These are phyloP conservation scores for Lumnitzera racemosa DNA, from an alignment of 345 rosid species.

Conservation along the genomic window DNA sequence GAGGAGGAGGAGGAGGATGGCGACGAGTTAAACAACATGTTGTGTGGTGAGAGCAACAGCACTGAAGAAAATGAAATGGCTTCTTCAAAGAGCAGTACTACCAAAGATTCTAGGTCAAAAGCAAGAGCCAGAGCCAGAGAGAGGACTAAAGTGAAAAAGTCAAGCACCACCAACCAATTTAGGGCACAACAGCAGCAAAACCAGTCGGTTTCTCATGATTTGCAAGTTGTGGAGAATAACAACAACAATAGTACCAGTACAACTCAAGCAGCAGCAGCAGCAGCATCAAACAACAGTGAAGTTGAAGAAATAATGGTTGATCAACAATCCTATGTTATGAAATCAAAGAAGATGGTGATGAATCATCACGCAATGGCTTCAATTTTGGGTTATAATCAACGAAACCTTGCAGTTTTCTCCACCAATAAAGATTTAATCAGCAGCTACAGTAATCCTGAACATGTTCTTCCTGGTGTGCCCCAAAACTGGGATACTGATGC, in stretches of 20 bases:
- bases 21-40: background rate
- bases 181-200: background rate
- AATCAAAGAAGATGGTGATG: too few species aligned
- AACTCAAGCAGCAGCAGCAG: background rate
- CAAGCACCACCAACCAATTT: slow-evolving; percentile 10
- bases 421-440: slow-evolving; percentile 19
- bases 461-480: slow-evolving; percentile 25
- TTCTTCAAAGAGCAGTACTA: slow-evolving; percentile 6
- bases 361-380: background rate
- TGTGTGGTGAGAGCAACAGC: background rate
- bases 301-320: slow-evolving; percentile 7
- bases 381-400: slow-evolving; percentile 22
- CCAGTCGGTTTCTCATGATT: slow-evolving; percentile 4
- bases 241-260: slow-evolving; percentile 6
- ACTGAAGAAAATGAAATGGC: slow-evolving; percentile 15
- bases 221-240: slow-evolving; percentile 8
- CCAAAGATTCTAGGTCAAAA: slow-evolving; percentile 36
- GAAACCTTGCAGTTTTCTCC: slow-evolving; percentile 18
- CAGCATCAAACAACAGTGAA: slow-evolving; percentile 14
- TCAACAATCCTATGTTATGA: too few species aligned
- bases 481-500: slow-evolving; percentile 36
- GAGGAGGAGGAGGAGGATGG: background rate
- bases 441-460: slow-evolving; percentile 13
- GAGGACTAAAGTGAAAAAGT: slow-evolving; percentile 28
- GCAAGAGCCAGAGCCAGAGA: slow-evolving; percentile 62